Percentiles rank a stretch among this genome's conserved stretches.
Conservation (phyloP, 495 filamentous ascomycete genomes). For the Penicillium argentinense region DNA sequence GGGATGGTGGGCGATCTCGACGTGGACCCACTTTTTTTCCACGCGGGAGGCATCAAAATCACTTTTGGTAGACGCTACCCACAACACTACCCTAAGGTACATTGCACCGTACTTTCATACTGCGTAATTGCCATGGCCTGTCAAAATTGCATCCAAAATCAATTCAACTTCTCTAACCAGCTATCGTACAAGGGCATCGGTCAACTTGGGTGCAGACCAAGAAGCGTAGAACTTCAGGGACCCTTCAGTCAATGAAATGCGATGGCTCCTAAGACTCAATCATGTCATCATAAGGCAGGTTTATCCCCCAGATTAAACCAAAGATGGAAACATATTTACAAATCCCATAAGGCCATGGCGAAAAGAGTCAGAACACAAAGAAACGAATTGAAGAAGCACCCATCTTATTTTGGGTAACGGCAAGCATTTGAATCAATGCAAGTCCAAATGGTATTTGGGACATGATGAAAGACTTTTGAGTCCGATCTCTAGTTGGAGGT, state of each 20-base stretch:
- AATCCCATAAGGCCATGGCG: slow-evolving; percentile 13
- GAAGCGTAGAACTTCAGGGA: neutral
- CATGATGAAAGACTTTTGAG: no score
- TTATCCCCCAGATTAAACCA: neutral
- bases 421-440: no score
- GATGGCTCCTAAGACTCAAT: neutral
- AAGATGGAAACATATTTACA: slow-evolving; percentile 24
- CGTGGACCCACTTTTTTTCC: slow-evolving; percentile 17
- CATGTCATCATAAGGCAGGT: neutral
- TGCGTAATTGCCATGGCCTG: no score
- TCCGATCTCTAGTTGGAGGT: slow-evolving; percentile 25
- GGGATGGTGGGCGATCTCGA: slow-evolving; percentile 10
- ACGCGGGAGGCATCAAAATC: no score
- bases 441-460: no score
- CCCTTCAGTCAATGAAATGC: neutral
- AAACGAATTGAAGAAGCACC: neutral
- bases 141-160: neutral
- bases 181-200: slow-evolving; percentile 1
- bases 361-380: slow-evolving; percentile 8
- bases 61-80: no score
- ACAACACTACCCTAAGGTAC: no score
- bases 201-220: neutral
- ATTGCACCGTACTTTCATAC: no score
- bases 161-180: neutral
- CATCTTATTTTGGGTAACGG: neutral